Evolutionary conservation across 192 early-diverging fungal species (phyloP), one percentile per base, ranked within the genome.

Genomic region (Umbelopsis sp.): DNA sequence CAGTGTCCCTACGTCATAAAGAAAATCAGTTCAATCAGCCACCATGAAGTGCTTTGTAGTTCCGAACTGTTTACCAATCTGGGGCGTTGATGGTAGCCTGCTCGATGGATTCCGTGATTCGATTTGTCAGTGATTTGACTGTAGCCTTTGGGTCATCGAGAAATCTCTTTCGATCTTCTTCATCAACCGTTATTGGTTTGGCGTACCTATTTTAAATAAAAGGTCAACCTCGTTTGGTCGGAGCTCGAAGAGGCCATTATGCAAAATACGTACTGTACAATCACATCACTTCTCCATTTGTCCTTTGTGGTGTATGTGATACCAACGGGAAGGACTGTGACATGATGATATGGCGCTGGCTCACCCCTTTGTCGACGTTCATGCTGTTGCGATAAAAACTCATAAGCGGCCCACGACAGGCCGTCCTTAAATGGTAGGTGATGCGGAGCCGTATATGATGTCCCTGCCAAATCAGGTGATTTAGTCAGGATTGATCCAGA

Each of bases 341-440:
- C 30, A 61, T 30, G 18, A 6, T 22, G 2, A 25, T 61, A 30
- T 7, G 55, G 15, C 5, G 55, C 55, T 11, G 51, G 25, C 25
- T 55, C 18, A 44, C 49, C 49, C 8, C 30, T n/a, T 11, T 33
- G 61, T 44, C 48, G 6, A 13, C 66, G 27, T 18, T 44, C 64
- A 37, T 35, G 33, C 21, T 75, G 50, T 50, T 72, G 71, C 15
- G 68, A 65, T 22, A 78, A 49, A 58, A 72, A 80, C 35, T 80
- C 78, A 55, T 61, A 80, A 25, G 74, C 74, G 16, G 75, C 81
- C 84, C 84, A 86, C 13, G 82, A 82, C 10, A 82, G 46, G 27
- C 84, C 84, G 52, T 86, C 84, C 49, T 84, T 86, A 33, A 86
- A 71, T 16, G 68, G 69, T 52, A 86, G 49, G 41, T 81, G 73